Evolutionary conservation across 352 stramenopile genomes (phyloP).

Genomic region (Phytophthora hybrid): DNA sequence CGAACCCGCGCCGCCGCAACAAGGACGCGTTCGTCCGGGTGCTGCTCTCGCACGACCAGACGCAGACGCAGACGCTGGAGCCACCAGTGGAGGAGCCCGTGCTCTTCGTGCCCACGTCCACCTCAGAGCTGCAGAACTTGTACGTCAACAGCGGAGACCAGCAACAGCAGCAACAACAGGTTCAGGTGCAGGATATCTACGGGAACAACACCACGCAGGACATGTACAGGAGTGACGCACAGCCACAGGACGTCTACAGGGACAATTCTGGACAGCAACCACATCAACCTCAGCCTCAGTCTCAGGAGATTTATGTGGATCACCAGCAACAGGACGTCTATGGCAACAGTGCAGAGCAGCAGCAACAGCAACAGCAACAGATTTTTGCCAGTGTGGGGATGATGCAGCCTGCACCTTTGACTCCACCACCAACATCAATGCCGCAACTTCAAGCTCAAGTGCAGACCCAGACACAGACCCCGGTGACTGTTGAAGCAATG

Average conservation of each 20-base stretch:
- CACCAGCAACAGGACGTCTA: slow-evolving; percentile 7
- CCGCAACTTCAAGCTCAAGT: slow-evolving; percentile 5
- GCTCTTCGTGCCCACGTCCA: slow-evolving; percentile 32
- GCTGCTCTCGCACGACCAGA: slow-evolving; percentile 42
- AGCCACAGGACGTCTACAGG: slow-evolving; percentile 18
- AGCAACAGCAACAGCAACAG: slow-evolving; percentile 26
- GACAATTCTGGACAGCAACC: slow-evolving; percentile 2
- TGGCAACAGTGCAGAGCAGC: slow-evolving; percentile 8
- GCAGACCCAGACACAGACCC: slow-evolving; percentile 7
- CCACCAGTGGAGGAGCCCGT: slow-evolving; percentile 22
- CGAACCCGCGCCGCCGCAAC: slow-evolving; percentile 51
- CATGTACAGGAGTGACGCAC: background rate
- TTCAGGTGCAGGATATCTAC: slow-evolving; percentile 19
- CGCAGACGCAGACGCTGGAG: slow-evolving; percentile 1
- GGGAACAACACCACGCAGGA: slow-evolving; percentile 12
- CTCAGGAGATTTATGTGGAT: slow-evolving; percentile 17
- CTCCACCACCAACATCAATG: slow-evolving; percentile 11
- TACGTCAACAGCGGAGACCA: slow-evolving; percentile 36
- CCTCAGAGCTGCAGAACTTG: slow-evolving; percentile 29
- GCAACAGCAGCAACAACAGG: slow-evolving; percentile 26
- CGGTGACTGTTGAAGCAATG: background rate
- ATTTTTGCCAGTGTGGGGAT: slow-evolving; percentile 21
- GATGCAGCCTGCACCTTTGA: slow-evolving; percentile 30
- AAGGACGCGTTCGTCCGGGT: slow-evolving; percentile 58
- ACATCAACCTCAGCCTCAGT: slow-evolving; percentile 12